Conservation (phyloP, 768 basidiomycete genomes). For the Cubamyces sp. region DNA sequence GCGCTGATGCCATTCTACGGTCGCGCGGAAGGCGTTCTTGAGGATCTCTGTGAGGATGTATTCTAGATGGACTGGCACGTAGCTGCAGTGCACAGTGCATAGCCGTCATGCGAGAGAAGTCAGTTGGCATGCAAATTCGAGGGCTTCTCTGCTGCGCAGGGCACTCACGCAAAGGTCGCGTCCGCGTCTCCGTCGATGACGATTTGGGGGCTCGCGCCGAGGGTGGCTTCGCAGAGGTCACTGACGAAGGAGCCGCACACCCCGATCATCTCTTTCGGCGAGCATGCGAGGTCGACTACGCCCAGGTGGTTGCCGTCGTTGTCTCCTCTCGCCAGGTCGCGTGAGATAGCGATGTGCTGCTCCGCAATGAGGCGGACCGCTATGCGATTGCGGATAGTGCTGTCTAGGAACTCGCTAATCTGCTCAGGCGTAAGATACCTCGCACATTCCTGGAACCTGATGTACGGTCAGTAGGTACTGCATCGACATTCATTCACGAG, state of each 20-base stretch:
- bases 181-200: conserved; percentile 71
- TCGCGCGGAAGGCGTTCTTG: conserved; percentile 91
- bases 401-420: conserved; percentile 80
- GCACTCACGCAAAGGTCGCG: conserved; percentile 76
- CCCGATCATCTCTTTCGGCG: conserved; percentile 70
- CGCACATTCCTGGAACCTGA: conserved; percentile 83
- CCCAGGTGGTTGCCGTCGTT: conserved; percentile 56
- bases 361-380: conserved; percentile 89
- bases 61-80: conserved; percentile 88
- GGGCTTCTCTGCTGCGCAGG: background rate
- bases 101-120: background rate
- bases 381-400: conserved; percentile 84
- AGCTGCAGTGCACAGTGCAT: no score
- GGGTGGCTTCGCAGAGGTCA: conserved; percentile 83
- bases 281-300: conserved; percentile 74
- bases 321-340: conserved; percentile 53
- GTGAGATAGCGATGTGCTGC: conserved; percentile 86
- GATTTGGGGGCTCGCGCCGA: conserved; percentile 71
- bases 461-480: background rate
- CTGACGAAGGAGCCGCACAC: conserved; percentile 85
- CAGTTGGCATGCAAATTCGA: no score
- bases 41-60: conserved; percentile 90
- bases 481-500: background rate
- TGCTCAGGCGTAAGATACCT: conserved; percentile 83
- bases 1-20: conserved; percentile 72